These are phyloP conservation scores for Mortierella antarctica DNA, from an alignment of 192 early-diverging fungal genomes.

Conservation along the genomic window DNA sequence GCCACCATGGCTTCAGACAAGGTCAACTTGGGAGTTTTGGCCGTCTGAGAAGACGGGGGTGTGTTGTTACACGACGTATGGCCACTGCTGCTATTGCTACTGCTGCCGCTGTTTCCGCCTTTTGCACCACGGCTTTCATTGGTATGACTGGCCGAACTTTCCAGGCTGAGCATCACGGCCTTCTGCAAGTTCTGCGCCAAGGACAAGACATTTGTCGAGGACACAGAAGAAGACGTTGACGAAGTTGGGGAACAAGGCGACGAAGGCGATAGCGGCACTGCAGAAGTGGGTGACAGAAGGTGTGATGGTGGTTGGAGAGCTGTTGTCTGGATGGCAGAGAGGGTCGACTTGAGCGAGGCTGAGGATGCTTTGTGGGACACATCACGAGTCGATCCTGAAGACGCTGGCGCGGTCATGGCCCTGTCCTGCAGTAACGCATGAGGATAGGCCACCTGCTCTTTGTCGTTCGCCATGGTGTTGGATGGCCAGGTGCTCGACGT, in stretches of 20 bases:
- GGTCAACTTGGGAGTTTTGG: conserved; percentile 3
- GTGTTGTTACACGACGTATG: background rate
- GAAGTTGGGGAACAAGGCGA: background rate
- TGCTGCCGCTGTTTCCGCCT: background rate
- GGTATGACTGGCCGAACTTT: background rate
- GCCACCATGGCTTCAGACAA: conserved; percentile 26
- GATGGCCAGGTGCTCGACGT: conserved; percentile 12
- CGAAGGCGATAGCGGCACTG: background rate
- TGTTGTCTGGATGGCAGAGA: background rate
- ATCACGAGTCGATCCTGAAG: background rate
- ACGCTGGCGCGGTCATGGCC: background rate
- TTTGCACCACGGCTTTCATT: background rate
- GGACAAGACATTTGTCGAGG: conserved; percentile 9
- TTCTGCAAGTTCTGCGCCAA: conserved; percentile 38
- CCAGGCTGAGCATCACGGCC: conserved; percentile 1
- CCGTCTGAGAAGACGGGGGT: background rate
- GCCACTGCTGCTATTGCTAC: background rate
- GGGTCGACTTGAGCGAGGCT: conserved; percentile 7
- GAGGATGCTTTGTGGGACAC: conserved; percentile 19
- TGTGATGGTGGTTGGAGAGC: background rate
- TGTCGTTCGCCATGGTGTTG: background rate
- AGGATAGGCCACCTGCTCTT: conserved; percentile 1
- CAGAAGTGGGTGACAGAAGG: conserved; percentile 9
- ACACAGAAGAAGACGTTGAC: background rate
- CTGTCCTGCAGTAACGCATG: conserved; percentile 9